Percentiles rank a stretch among this genome's conserved stretches.
Evolutionary conservation across 2,329 filamentous ascomycete genomes (phyloP).

Genomic region (Albifimbria verrucaria): DNA sequence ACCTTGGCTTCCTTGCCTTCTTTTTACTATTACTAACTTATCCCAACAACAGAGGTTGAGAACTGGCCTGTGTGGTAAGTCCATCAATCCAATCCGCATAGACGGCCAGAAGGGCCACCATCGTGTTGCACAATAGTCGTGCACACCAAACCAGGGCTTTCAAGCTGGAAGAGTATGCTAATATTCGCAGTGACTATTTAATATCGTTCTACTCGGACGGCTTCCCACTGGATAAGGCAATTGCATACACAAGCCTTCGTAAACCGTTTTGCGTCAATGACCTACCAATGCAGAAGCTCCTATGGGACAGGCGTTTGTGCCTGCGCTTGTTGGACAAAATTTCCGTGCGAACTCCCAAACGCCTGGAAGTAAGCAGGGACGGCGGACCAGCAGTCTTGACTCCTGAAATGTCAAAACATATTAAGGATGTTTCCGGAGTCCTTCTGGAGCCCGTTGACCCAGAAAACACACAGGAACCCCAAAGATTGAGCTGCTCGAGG

Average conservation of each 20-base stretch:
- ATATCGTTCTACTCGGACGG: constrained; percentile 99
- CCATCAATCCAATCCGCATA: too few species aligned
- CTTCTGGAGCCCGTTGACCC: constrained; percentile 67
- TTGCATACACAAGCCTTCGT: constrained; percentile 87
- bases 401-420: constrained; percentile 73
- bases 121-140: constrained; percentile 30
- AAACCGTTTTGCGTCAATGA: constrained; percentile 98
- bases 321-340: constrained; percentile 85
- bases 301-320: constrained; percentile 94
- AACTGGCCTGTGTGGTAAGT: constrained; percentile 87
- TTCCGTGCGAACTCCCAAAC: constrained; percentile 81
- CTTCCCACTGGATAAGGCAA: constrained; percentile 94
- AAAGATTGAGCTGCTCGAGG: constrained; percentile 81
- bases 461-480: constrained; percentile 61
- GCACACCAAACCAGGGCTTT: constrained; percentile 18
- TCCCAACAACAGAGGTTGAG: constrained; percentile 62
- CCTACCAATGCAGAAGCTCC: constrained; percentile 91
- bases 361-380: constrained; percentile 89
- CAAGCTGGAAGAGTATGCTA: constrained; percentile 17
- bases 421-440: constrained; percentile 78
- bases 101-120: too few species aligned
- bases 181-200: constrained; percentile 68
- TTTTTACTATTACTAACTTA: constrained; percentile 4
- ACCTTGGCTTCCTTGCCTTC: not conserved
- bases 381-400: constrained; percentile 80